Percentiles rank a stretch among this genome's conserved stretches.
These are phyloP conservation scores for Vigna radiata DNA, from an alignment of 306 rosid species.

Conservation along the genomic window DNA sequence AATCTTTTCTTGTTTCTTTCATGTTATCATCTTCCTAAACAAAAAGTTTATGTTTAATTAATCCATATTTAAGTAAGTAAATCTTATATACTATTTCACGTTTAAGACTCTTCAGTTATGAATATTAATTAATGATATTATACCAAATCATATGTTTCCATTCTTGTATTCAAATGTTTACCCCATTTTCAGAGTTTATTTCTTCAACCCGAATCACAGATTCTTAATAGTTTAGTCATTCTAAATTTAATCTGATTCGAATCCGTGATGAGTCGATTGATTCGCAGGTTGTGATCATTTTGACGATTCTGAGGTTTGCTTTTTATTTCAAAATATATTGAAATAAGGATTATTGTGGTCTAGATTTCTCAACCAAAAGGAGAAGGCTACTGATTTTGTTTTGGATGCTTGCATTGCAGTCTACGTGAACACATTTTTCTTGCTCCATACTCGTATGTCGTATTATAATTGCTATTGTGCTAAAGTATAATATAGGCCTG, in stretches of 20 bases:
- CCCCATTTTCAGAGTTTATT: not conserved
- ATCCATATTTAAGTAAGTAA: too few relatives aligned
- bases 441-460: constrained; percentile 20
- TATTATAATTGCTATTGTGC: constrained; percentile 12
- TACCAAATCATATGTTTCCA: too few relatives aligned
- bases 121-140: too few relatives aligned
- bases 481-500: constrained; percentile 24
- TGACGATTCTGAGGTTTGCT: too few relatives aligned
- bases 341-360: not conserved
- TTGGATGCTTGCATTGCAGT: constrained; percentile 27
- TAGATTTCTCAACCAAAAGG: not conserved
- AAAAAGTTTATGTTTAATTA: not conserved
- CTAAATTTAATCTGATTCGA: too few relatives aligned
- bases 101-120: too few relatives aligned
- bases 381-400: constrained; percentile 1
- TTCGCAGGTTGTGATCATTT: too few relatives aligned
- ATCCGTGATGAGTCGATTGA: too few relatives aligned
- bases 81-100: too few relatives aligned
- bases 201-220: not conserved
- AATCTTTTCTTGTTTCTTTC: constrained; percentile 23
- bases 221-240: too few relatives aligned
- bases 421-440: constrained; percentile 37
- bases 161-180: not conserved
- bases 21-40: not conserved
- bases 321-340: not conserved